phyloP scores from a whole-genome alignment of 352 stramenopile species.

The Phytophthora tentaculata region DNA sequence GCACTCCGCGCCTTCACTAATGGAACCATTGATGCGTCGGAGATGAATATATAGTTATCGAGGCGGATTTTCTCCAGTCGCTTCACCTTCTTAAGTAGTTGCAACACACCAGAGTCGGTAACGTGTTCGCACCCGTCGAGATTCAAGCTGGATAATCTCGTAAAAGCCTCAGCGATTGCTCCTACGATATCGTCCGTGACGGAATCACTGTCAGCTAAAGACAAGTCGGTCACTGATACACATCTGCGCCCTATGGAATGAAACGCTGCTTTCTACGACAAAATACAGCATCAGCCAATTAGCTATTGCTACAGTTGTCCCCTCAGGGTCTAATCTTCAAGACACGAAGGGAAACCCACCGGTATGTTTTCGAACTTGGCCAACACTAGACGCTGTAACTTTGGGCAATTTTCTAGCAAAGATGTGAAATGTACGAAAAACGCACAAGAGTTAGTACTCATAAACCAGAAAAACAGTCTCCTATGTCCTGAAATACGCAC shows the following conservation, averaged over 20 bases:
- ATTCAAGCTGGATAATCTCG: conserved; percentile 48
- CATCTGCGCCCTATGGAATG: conserved; percentile 34
- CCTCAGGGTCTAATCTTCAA: no score
- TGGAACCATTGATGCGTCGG: conserved; percentile 43
- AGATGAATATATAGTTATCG: conserved; percentile 51
- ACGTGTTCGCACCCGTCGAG: conserved; percentile 55
- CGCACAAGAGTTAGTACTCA: not conserved
- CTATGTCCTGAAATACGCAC: conserved; percentile 23
- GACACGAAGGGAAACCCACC: conserved; percentile 30
- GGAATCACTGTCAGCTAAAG: conserved; percentile 46
- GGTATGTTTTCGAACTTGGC: conserved; percentile 43
- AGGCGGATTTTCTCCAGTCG: conserved; percentile 50
- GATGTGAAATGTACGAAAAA: conserved; percentile 39
- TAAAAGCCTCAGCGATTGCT: conserved; percentile 41
- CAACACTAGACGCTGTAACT: conserved; percentile 50
- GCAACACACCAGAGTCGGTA: conserved; percentile 55
- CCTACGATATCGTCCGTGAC: conserved; percentile 66
- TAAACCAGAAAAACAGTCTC: not conserved
- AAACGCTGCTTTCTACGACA: conserved; percentile 61
- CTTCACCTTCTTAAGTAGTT: conserved; percentile 49
- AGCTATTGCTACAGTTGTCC: no score
- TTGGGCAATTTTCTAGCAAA: conserved; percentile 46
- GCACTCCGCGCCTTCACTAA: conserved; percentile 45
- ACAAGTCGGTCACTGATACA: conserved; percentile 39
- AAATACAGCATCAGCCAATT: conserved; percentile 12